Evolutionary conservation across 768 basidiomycete genomes (phyloP).

Genomic region (Epithele typhae): DNA sequence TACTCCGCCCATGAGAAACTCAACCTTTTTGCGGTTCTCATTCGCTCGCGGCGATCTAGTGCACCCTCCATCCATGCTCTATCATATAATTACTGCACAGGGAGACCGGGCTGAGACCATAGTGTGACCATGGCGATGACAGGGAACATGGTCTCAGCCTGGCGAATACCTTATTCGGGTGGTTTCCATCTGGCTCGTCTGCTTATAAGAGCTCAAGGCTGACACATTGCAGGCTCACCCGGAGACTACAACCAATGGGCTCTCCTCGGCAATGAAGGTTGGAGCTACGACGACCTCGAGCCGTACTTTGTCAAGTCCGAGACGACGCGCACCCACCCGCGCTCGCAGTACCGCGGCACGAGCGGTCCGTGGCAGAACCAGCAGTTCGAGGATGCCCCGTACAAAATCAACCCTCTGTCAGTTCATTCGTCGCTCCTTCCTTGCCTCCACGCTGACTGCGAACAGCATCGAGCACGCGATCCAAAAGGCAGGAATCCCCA

Average conservation of each 20-base stretch:
- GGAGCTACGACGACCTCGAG: slow-evolving; percentile 31
- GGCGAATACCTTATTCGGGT: no score
- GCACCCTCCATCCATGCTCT: no score
- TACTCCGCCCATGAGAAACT: no score
- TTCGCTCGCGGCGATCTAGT: background rate
- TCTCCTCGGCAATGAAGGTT: slow-evolving; percentile 27
- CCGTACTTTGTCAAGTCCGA: slow-evolving; percentile 34
- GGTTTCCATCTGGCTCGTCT: no score
- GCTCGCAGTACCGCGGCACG: slow-evolving; percentile 1
- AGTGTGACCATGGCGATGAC: no score
- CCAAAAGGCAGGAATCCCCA: slow-evolving; percentile 11
- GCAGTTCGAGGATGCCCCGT: slow-evolving; percentile 3
- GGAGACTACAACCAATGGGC: slow-evolving; percentile 30
- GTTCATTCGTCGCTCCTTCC: background rate
- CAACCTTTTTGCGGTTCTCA: no score
- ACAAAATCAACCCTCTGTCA: slow-evolving; percentile 1
- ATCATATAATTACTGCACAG: no score
- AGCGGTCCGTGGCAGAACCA: slow-evolving; percentile 12
- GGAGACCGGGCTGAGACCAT: no score
- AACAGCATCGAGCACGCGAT: slow-evolving; percentile 14
- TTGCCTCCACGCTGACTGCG: background rate
- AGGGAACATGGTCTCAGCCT: no score
- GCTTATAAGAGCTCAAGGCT: no score
- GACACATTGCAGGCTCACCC: slow-evolving; percentile 12
- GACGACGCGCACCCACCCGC: background rate